Percentiles rank a stretch among this genome's conserved stretches.
phyloP scores from a whole-genome alignment of 768 basidiomycete species.

The Rickenella mellea region DNA sequence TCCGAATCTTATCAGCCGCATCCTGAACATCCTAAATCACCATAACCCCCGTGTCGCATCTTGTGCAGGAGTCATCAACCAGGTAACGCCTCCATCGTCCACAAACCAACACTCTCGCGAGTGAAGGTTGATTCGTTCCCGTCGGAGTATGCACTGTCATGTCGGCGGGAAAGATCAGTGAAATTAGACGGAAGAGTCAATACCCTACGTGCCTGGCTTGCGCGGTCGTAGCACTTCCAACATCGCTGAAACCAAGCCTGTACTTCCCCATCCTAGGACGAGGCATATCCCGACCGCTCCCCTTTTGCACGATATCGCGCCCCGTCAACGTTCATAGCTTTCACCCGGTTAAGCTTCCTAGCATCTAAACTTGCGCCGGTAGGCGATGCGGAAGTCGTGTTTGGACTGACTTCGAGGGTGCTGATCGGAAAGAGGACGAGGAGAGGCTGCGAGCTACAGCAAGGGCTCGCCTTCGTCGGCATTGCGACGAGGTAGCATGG shows the following conservation, averaged over 20 bases:
- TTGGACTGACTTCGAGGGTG: conserved; percentile 22
- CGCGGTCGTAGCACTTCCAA: conserved; percentile 49
- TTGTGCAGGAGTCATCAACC: conserved; percentile 53
- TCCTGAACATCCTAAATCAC: conserved; percentile 85
- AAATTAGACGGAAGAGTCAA: background rate
- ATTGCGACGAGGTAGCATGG: conserved; percentile 95
- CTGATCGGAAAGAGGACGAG: conserved; percentile 45
- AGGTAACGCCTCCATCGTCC: conserved; percentile 41
- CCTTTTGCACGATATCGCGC: conserved; percentile 76
- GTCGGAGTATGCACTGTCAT: conserved; percentile 15
- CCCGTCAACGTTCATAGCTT: conserved; percentile 92
- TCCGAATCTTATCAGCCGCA: conserved; percentile 66
- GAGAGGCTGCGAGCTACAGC: conserved; percentile 51
- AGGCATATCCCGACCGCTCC: conserved; percentile 41
- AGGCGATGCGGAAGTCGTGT: conserved; percentile 29
- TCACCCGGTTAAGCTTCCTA: conserved; percentile 68
- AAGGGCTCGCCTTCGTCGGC: conserved; percentile 81
- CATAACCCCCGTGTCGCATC: conserved; percentile 67
- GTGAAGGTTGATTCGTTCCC: conserved; percentile 67
- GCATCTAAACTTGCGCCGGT: conserved; percentile 21
- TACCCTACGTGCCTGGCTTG: conserved; percentile 23
- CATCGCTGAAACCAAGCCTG: conserved; percentile 76
- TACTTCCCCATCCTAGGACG: conserved; percentile 64
- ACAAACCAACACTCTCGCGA: conserved; percentile 79
- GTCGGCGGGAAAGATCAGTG: background rate